Evolutionary conservation across 148 eudicot genomes (phyloP).

Genomic region (Chenopodium suecicum): DNA sequence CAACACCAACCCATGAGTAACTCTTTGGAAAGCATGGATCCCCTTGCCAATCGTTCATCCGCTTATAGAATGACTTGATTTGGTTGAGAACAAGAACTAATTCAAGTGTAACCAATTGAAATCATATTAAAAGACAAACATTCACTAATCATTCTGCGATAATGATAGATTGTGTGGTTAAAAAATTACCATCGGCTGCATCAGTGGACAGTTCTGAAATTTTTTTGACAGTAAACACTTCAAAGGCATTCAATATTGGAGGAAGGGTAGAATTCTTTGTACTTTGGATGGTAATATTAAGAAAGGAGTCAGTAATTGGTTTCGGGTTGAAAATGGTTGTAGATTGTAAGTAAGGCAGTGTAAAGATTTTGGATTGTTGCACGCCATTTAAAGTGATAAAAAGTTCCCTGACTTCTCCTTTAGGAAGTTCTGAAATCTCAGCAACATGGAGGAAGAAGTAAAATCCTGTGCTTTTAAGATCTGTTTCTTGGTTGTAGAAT

Average conservation of each 20-base stretch:
- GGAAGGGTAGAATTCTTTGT: conserved; percentile 30
- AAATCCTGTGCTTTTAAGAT: conserved; percentile 1
- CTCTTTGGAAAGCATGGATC: conserved; percentile 46
- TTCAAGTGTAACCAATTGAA: neutral
- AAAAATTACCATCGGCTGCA: conserved; percentile 18
- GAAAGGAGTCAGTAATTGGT: conserved; percentile 4
- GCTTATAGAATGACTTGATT: conserved; percentile 32
- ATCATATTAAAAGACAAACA: neutral
- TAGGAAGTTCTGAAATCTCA: conserved; percentile 26
- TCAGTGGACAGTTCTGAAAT: conserved; percentile 16
- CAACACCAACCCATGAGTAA: conserved; percentile 41
- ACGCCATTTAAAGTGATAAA: conserved; percentile 26
- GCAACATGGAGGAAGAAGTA: conserved; percentile 42
- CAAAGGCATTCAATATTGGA: conserved; percentile 36
- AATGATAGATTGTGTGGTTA: no score
- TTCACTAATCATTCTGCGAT: neutral
- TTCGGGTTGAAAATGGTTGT: neutral
- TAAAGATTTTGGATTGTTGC: neutral
- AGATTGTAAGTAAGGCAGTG: conserved; percentile 21
- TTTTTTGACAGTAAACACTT: conserved; percentile 19
- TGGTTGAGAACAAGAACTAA: conserved; percentile 34
- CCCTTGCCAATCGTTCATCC: conserved; percentile 48
- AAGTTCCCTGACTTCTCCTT: conserved; percentile 34
- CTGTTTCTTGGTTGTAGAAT: neutral
- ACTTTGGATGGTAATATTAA: neutral